Evolutionary conservation across 306 rosid genomes (phyloP).

Genomic region (Dryas octopetala): DNA sequence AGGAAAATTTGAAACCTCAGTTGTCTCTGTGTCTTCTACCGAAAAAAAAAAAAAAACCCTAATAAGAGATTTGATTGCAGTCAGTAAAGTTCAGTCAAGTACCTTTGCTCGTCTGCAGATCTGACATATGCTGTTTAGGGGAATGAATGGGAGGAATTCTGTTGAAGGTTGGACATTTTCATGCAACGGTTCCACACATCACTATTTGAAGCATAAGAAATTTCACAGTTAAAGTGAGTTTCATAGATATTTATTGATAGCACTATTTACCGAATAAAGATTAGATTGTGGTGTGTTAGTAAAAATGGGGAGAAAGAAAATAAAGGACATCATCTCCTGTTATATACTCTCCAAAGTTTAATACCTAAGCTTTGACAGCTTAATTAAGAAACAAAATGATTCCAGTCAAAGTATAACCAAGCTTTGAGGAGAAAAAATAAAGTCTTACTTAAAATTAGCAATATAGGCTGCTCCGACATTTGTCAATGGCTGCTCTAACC

Average conservation of each 20-base stretch:
- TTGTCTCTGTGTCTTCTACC: not conserved
- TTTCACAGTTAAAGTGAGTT: not conserved
- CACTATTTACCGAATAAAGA: not conserved
- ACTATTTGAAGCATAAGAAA: not conserved
- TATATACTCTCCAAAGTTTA: not conserved
- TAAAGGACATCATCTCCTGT: not conserved
- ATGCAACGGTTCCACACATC: not conserved
- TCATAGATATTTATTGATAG: not conserved
- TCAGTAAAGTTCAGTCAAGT: not conserved
- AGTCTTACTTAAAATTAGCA: conserved; percentile 35
- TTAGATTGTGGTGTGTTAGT: not conserved
- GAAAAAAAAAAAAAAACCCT: not conserved
- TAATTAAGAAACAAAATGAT: not conserved
- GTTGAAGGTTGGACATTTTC: not conserved
- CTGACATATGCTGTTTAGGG: not conserved
- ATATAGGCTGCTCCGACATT: conserved; percentile 63
- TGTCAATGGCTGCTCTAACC: conserved; percentile 43
- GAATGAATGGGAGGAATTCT: not conserved
- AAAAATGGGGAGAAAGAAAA: not conserved
- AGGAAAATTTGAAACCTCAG: not conserved
- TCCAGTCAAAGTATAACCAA: not conserved
- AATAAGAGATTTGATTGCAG: not conserved
- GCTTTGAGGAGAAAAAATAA: conserved; percentile 17
- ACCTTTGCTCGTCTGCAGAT: not conserved
- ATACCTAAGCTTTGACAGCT: not conserved